A percentile compares a stretch with the other conserved stretches of the same genome.
These are phyloP conservation scores for Neltuma alba DNA, from an alignment of 306 rosid species.

Conservation along the genomic window DNA sequence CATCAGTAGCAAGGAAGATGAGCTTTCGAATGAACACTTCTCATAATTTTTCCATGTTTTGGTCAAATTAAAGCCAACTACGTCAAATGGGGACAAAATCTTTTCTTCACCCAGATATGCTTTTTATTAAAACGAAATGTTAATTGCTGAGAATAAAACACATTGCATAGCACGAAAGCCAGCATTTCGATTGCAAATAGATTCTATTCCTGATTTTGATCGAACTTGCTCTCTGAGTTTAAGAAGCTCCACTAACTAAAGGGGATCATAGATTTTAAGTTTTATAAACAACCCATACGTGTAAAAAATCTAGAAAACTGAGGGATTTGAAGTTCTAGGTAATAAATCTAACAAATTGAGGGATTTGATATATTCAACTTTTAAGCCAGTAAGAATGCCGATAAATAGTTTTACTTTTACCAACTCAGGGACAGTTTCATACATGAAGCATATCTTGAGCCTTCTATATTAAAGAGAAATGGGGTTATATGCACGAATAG, in stretches of 20 bases:
- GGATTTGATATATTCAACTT: background rate
- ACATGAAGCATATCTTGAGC: background rate
- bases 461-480: background rate
- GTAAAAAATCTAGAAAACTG: background rate
- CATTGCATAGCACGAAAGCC: background rate
- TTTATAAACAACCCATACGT: background rate
- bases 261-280: background rate
- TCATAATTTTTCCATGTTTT: background rate
- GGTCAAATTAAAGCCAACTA: constrained; percentile 1
- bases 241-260: background rate
- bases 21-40: background rate
- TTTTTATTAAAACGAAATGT: background rate
- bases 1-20: background rate
- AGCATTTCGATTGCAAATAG: background rate
- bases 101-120: background rate
- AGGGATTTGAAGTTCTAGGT: background rate
- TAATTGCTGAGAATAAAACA: background rate
- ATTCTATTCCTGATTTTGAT: background rate
- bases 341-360: background rate
- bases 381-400: background rate
- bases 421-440: background rate
- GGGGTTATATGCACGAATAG: background rate
- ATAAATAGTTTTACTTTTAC: background rate
- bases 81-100: background rate
- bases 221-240: background rate